These are phyloP conservation scores for Cucurbita maxima DNA, from an alignment of 306 rosid genomes.

Conservation along the genomic window DNA sequence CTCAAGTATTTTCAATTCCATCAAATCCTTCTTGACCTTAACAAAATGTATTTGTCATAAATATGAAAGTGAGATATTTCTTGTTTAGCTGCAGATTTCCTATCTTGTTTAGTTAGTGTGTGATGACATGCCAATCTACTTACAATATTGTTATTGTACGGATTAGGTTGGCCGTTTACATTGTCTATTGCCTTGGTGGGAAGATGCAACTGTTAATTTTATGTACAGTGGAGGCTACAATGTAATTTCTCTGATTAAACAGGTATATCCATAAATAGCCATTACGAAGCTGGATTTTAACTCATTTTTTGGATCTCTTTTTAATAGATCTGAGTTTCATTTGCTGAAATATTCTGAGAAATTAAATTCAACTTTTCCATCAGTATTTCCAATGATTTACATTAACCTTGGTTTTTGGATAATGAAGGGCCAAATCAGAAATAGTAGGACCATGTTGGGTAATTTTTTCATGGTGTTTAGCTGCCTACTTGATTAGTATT, in stretches of 20 bases:
- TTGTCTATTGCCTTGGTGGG: conserved; percentile 47
- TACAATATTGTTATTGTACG: background rate
- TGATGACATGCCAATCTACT: background rate
- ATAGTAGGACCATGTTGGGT: background rate
- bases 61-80: background rate
- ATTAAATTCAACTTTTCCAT: background rate
- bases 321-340: background rate
- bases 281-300: background rate
- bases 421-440: background rate
- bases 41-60: background rate
- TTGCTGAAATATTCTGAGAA: background rate
- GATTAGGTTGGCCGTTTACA: conserved; percentile 44
- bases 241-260: conserved; percentile 25
- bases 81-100: background rate
- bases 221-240: conserved; percentile 41
- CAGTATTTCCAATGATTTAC: background rate
- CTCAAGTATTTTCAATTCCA: background rate
- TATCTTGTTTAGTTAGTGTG: background rate
- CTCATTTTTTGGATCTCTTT: background rate
- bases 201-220: conserved; percentile 33
- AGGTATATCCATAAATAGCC: conserved; percentile 14
- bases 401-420: background rate
- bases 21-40: background rate
- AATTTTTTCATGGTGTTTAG: background rate
- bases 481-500: background rate